Evolutionary conservation across 768 basidiomycete species (phyloP).

Genomic region (Suillus bovinus): DNA sequence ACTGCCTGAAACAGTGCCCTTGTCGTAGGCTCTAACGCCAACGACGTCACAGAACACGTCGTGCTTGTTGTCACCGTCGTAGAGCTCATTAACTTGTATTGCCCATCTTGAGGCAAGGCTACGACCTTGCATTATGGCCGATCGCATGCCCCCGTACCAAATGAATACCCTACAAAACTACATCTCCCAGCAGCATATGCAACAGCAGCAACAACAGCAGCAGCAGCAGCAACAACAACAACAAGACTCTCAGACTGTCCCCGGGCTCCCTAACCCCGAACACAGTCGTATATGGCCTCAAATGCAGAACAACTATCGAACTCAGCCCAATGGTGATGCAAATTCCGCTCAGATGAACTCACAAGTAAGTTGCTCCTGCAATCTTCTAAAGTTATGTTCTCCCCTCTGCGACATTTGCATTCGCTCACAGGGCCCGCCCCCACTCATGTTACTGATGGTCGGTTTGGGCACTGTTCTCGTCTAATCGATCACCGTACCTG

Average conservation of each 20-base stretch:
- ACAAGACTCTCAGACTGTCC: constrained; percentile 38
- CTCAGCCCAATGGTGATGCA: constrained; percentile 43
- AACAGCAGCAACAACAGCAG: constrained; percentile 41
- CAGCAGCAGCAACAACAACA: constrained; percentile 40
- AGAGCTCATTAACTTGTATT: constrained; percentile 31
- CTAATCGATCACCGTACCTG: constrained; percentile 8
- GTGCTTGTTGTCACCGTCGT: constrained; percentile 25
- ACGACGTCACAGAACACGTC: constrained; percentile 23
- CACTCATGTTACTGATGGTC: constrained; percentile 12
- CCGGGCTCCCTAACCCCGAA: constrained; percentile 50
- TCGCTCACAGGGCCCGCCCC: constrained; percentile 20
- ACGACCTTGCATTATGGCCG: constrained; percentile 53
- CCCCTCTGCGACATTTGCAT: constrained; percentile 14
- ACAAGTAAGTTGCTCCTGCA: constrained; percentile 44
- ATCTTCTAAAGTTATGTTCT: constrained; percentile 5
- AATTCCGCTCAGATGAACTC: constrained; percentile 39
- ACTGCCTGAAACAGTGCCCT: constrained; percentile 49
- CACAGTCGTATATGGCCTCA: constrained; percentile 57
- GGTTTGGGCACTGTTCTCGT: constrained; percentile 5
- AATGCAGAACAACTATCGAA: constrained; percentile 43
- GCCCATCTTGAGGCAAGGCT: constrained; percentile 26
- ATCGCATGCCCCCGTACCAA: constrained; percentile 55
- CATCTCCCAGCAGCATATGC: constrained; percentile 44
- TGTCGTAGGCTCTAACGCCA: constrained; percentile 28
- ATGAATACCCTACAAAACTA: constrained; percentile 50